Percentiles rank a stretch among this genome's conserved stretches.
Conservation (phyloP, 1,139 yeast species). For the Zhuliangozyma parablackwelliae region DNA sequence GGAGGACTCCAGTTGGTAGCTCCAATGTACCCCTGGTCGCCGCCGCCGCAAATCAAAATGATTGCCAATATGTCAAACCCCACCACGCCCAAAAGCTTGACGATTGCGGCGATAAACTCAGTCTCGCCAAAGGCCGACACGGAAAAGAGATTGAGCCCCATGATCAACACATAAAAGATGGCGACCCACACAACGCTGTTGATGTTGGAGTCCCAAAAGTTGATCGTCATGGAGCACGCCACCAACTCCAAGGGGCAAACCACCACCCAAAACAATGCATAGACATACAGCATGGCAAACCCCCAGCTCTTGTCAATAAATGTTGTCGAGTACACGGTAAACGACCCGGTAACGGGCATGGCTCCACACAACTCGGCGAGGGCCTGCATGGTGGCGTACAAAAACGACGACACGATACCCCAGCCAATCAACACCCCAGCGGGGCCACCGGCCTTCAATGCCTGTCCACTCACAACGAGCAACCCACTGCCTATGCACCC, state of each 20-base stretch:
- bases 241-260: constrained; percentile 68
- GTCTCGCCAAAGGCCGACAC: constrained; percentile 70
- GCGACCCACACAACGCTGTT: constrained; percentile 67
- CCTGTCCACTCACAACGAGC: constrained; percentile 34
- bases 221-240: constrained; percentile 65
- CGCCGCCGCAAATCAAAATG: constrained; percentile 65
- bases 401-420: constrained; percentile 38
- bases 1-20: constrained; percentile 54
- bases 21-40: constrained; percentile 52
- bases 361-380: constrained; percentile 65
- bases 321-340: constrained; percentile 60
- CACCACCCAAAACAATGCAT: constrained; percentile 65
- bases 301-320: constrained; percentile 72
- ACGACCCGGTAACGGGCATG: constrained; percentile 70
- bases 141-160: constrained; percentile 47
- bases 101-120: constrained; percentile 56
- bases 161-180: constrained; percentile 56
- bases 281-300: constrained; percentile 71
- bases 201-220: constrained; percentile 56
- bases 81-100: constrained; percentile 58
- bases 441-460: constrained; percentile 37
- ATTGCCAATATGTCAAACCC: constrained; percentile 72
- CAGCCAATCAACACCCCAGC: constrained; percentile 38
- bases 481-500: constrained; percentile 38
- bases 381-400: constrained; percentile 66